A percentile compares a stretch with the other conserved stretches of the same genome.
phyloP scores from a whole-genome alignment of 768 basidiomycete genomes.

The Trametes cinnabarina region DNA sequence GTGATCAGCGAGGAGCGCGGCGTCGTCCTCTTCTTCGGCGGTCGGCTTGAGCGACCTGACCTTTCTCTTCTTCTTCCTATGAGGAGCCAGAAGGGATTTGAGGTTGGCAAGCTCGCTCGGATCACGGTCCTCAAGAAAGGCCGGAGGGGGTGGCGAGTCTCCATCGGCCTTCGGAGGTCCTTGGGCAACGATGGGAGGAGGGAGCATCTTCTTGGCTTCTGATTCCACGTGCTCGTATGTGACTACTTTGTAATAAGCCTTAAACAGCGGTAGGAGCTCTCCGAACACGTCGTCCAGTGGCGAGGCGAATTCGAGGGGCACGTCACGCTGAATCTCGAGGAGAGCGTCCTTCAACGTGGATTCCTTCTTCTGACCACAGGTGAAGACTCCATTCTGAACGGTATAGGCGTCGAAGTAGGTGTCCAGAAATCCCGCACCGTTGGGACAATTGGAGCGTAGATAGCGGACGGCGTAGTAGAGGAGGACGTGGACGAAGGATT shows the following conservation, averaged over 20 bases:
- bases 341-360: background rate
- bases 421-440: background rate
- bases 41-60: too few species aligned
- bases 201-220: background rate
- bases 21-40: too few species aligned
- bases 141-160: too few species aligned
- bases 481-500: constrained; percentile 18
- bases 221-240: background rate
- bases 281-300: background rate
- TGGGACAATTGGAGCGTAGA: background rate
- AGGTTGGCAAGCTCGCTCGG: too few species aligned
- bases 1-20: too few species aligned
- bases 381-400: background rate
- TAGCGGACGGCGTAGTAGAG: constrained; percentile 4
- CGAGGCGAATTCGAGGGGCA: background rate
- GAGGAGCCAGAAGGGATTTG: too few species aligned
- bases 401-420: background rate
- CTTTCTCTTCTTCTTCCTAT: too few species aligned
- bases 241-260: background rate
- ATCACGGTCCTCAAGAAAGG: too few species aligned
- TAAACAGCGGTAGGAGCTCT: background rate
- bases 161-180: background rate
- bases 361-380: background rate
- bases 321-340: background rate
- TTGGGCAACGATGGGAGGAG: background rate